These are phyloP conservation scores for Cyclotella choctawhatcheeana DNA, from an alignment of 108 stramenopile genomes.

Conservation along the genomic window DNA sequence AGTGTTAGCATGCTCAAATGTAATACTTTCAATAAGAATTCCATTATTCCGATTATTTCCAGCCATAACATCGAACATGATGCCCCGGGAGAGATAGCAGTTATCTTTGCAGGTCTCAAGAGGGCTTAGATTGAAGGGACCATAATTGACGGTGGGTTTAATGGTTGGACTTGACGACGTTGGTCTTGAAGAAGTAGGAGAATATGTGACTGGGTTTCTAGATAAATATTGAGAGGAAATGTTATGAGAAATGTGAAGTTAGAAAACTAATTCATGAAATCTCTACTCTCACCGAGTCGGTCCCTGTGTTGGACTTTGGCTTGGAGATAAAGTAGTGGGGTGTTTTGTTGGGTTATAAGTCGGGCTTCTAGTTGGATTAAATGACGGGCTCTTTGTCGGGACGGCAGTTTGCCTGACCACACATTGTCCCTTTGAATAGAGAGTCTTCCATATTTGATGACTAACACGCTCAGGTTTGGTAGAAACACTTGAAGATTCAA, in stretches of 20 bases:
- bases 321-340: conserved; percentile 14
- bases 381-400: background rate
- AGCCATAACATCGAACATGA: conserved; percentile 28
- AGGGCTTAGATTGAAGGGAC: conserved; percentile 5
- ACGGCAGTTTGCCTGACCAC: background rate
- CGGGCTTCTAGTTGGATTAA: background rate
- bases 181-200: conserved; percentile 3
- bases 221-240: no score
- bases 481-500: background rate
- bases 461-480: conserved; percentile 9
- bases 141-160: conserved; percentile 17
- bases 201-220: background rate
- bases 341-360: conserved; percentile 1
- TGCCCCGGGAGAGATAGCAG: conserved; percentile 16
- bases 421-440: conserved; percentile 13
- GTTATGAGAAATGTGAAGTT: no score
- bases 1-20: conserved; percentile 18
- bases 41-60: background rate
- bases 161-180: background rate
- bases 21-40: conserved; percentile 11
- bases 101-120: background rate
- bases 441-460: conserved; percentile 21
- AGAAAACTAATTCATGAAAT: no score
- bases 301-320: background rate
- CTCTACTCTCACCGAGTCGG: no score